phyloP scores from a whole-genome alignment of 352 stramenopile genomes.

The Pythium angustatum region DNA sequence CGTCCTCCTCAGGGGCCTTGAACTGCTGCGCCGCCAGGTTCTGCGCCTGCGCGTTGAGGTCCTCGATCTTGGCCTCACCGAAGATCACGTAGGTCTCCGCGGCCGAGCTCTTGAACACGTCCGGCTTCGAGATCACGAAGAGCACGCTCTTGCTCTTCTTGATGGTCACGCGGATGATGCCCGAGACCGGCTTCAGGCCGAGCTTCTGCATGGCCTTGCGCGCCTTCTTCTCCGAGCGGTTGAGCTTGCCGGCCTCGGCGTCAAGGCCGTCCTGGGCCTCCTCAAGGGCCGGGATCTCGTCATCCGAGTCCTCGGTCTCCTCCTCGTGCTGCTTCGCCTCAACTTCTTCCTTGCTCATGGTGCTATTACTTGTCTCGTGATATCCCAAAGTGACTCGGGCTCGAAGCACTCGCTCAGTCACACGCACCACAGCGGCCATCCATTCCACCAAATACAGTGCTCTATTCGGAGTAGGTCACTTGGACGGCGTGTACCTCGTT shows the following conservation, averaged over 20 bases:
- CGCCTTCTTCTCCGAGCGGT: conserved; percentile 98
- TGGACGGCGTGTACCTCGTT: neutral
- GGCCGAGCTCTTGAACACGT: conserved; percentile 97
- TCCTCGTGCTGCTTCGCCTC: conserved; percentile 61
- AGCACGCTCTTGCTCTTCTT: conserved; percentile 98
- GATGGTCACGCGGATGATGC: conserved; percentile 97
- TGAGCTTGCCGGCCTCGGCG: conserved; percentile 88
- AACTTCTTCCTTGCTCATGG: conserved; percentile 42
- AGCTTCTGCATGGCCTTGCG: conserved; percentile 99
- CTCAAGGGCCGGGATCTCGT: conserved; percentile 82
- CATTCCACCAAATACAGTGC: conserved; percentile 9
- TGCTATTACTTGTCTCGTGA: conserved; percentile 27
- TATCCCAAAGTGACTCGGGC: conserved; percentile 8
- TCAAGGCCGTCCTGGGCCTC: conserved; percentile 66
- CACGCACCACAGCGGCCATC: conserved; percentile 6
- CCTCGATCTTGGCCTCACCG: conserved; percentile 98
- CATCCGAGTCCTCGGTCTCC: conserved; percentile 60
- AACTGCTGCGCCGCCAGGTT: conserved; percentile 91
- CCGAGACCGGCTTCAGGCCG: conserved; percentile 95
- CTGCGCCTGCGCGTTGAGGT: conserved; percentile 91
- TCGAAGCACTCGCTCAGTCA: neutral
- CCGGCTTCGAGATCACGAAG: conserved; percentile 97
- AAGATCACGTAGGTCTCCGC: conserved; percentile 98
- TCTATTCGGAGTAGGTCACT: conserved; percentile 24
- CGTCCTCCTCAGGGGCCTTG: conserved; percentile 60